These are phyloP conservation scores for Lachnellula suecica DNA, from an alignment of 2,329 filamentous ascomycete species.

Conservation along the genomic window DNA sequence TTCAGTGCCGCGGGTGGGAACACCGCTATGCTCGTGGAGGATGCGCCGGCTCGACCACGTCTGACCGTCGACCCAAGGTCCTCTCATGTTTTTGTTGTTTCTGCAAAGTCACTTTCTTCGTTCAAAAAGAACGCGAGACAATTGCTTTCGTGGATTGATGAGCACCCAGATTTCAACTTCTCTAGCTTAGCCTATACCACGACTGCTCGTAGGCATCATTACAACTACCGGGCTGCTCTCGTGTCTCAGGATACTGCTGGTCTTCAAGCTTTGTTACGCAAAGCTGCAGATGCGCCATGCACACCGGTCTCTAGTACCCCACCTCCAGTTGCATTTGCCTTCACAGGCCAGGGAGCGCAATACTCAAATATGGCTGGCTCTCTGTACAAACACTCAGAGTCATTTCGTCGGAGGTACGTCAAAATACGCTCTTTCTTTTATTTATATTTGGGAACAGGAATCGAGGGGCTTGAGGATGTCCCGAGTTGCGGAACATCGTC, in stretches of 20 bases:
- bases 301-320: no score
- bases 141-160: conserved; percentile 7
- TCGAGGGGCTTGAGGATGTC: no score
- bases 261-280: no score
- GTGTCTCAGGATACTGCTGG: not conserved
- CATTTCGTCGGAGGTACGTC: conserved; percentile 31
- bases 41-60: conserved; percentile 23
- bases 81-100: conserved; percentile 42
- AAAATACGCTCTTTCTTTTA: conserved; percentile 8
- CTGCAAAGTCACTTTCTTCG: conserved; percentile 39
- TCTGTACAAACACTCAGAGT: conserved; percentile 26
- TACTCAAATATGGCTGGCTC: conserved; percentile 19
- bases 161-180: conserved; percentile 5
- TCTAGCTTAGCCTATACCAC: conserved; percentile 16
- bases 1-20: conserved; percentile 38
- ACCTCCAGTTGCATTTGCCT: conserved; percentile 32
- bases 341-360: conserved; percentile 46
- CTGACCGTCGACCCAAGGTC: conserved; percentile 39
- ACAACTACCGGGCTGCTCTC: conserved; percentile 47
- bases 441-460: no score
- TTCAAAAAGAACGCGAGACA: conserved; percentile 13
- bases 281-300: no score
- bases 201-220: conserved; percentile 50
- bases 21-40: conserved; percentile 21
- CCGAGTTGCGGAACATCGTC: no score